Conservation (phyloP, 208 protist genomes). For the Leishmania martiniquensis region DNA sequence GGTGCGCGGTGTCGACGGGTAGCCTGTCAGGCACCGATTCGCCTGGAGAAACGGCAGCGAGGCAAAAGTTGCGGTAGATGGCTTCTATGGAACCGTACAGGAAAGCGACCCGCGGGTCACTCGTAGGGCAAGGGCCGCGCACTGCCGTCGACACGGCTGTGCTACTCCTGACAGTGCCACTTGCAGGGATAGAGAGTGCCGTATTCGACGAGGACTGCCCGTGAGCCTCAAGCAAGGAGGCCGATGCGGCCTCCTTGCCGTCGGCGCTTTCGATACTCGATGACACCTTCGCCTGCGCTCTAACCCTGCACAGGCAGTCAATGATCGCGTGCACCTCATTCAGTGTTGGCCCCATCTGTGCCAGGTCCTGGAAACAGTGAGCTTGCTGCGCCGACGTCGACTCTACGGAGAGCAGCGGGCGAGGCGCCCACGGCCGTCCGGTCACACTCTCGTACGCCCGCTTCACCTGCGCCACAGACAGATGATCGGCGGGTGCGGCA, state of each 20-base stretch:
- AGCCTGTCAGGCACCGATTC: constrained; percentile 22
- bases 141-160: background rate
- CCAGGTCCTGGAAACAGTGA: background rate
- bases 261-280: background rate
- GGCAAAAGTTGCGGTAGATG: constrained; percentile 18
- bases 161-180: background rate
- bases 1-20: constrained; percentile 20
- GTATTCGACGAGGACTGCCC: background rate
- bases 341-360: constrained; percentile 29
- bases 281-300: background rate
- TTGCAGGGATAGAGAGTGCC: background rate
- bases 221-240: background rate
- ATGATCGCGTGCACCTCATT: constrained; percentile 50
- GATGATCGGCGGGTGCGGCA: background rate
- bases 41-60: background rate
- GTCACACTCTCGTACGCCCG: constrained; percentile 31
- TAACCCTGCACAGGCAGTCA: constrained; percentile 14
- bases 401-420: background rate
- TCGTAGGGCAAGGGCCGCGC: background rate
- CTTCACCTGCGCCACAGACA: constrained; percentile 13
- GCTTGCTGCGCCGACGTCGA: background rate
- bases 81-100: constrained; percentile 29
- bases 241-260: background rate
- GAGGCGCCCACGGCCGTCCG: constrained; percentile 15
- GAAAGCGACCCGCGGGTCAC: background rate